Evolutionary conservation across 208 protist species (phyloP).

Genomic region (Wallacemonas collosoma): DNA sequence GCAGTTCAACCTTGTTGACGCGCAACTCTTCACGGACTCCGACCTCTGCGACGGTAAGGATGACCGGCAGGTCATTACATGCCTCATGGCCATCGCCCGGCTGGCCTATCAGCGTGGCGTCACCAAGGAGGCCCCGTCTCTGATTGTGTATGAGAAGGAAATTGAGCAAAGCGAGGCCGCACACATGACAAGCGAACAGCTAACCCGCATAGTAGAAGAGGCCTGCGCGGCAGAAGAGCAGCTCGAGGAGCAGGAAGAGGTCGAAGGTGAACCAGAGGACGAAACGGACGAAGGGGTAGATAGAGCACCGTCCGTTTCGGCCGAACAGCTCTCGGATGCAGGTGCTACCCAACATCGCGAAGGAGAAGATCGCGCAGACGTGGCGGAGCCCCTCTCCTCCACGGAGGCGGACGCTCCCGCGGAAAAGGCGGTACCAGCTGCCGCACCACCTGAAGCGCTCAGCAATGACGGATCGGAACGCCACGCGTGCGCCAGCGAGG

Average conservation of each 20-base stretch:
- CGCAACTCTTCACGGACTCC: slow-evolving; percentile 72
- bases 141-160: slow-evolving; percentile 67
- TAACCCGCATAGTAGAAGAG: slow-evolving; percentile 37
- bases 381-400: background rate
- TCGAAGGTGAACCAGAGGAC: background rate
- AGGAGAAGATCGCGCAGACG: background rate
- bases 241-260: background rate
- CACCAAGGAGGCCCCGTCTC: slow-evolving; percentile 36
- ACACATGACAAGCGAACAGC: slow-evolving; percentile 35
- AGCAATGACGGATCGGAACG: background rate
- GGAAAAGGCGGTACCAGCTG: background rate
- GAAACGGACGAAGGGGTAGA: no score
- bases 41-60: slow-evolving; percentile 79
- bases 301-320: no score
- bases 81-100: slow-evolving; percentile 68
- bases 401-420: background rate
- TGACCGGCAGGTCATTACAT: slow-evolving; percentile 78
- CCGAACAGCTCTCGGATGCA: no score
- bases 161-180: slow-evolving; percentile 39
- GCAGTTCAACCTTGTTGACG: slow-evolving; percentile 50
- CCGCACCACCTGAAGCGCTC: no score
- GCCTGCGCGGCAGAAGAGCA: slow-evolving; percentile 12
- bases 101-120: slow-evolving; percentile 50
- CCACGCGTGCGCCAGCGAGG: background rate
- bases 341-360: background rate